phyloP scores from a whole-genome alignment of 2,329 filamentous ascomycete species.

The Hypoxylon sp. region DNA sequence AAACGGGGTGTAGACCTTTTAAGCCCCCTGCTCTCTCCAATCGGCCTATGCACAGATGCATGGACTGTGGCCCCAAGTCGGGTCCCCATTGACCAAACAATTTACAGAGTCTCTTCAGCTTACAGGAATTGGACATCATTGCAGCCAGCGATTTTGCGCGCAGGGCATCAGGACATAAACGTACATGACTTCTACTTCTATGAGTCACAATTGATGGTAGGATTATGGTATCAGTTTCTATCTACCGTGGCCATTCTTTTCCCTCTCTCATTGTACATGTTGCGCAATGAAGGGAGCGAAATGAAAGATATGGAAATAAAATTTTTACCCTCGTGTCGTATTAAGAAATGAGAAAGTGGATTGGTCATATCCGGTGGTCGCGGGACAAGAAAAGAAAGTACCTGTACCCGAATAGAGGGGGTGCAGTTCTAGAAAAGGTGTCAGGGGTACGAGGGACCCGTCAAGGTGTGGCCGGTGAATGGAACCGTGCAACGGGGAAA shows the following conservation, averaged over 20 bases:
- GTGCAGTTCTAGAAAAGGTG: conserved; percentile 39
- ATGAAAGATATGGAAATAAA: conserved; percentile 40
- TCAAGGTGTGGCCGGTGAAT: conserved; percentile 44
- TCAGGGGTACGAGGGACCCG: conserved; percentile 30
- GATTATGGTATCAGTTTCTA: conserved; percentile 32
- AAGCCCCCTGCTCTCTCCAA: conserved; percentile 43
- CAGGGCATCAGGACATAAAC: conserved; percentile 52
- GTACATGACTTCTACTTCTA: conserved; percentile 46
- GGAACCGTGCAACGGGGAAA: conserved; percentile 37
- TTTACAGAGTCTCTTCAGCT: conserved; percentile 45
- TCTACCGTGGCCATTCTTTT: conserved; percentile 19
- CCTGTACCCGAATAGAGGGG: conserved; percentile 33
- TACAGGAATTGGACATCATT: conserved; percentile 53
- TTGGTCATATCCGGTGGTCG: conserved; percentile 36
- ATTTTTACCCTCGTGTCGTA: conserved; percentile 37
- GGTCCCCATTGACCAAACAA: conserved; percentile 51
- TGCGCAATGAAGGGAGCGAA: conserved; percentile 33
- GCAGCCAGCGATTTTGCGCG: conserved; percentile 47
- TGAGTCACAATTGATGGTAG: conserved; percentile 48
- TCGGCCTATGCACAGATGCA: conserved; percentile 47
- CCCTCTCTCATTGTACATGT: conserved; percentile 25
- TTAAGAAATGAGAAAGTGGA: conserved; percentile 43
- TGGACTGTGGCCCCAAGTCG: conserved; percentile 44
- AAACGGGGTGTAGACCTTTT: conserved; percentile 36
- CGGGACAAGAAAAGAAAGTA: conserved; percentile 33